phyloP scores from a whole-genome alignment of 257 asterid species.

The Oldenlandia corymbosa region DNA sequence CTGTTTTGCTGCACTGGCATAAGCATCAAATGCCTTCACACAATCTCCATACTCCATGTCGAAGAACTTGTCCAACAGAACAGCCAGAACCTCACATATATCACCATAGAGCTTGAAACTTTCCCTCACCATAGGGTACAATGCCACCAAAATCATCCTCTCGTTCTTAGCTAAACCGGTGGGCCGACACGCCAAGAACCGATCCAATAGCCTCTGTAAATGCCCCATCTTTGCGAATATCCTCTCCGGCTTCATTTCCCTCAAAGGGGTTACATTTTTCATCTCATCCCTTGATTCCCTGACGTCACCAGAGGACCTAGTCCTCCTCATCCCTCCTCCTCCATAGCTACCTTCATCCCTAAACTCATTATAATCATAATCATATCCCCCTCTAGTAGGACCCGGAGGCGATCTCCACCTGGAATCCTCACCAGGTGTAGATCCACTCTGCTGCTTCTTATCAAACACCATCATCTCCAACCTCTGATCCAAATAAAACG shows the following conservation, averaged over 20 bases:
- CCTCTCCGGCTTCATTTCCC: constrained; percentile 63
- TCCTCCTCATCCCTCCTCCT: constrained; percentile 40
- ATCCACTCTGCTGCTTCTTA: constrained; percentile 42
- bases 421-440: constrained; percentile 31
- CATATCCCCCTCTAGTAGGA: constrained; percentile 40
- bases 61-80: constrained; percentile 63
- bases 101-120: constrained; percentile 75
- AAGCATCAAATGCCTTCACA: constrained; percentile 63
- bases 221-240: constrained; percentile 69
- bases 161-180: constrained; percentile 64
- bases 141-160: constrained; percentile 69
- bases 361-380: constrained; percentile 45
- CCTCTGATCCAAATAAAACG: constrained; percentile 65
- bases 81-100: constrained; percentile 68
- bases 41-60: constrained; percentile 80
- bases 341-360: constrained; percentile 41
- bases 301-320: constrained; percentile 66
- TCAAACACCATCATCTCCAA: constrained; percentile 56
- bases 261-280: constrained; percentile 59
- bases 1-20: constrained; percentile 61
- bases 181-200: constrained; percentile 62
- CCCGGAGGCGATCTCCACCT: constrained; percentile 48
- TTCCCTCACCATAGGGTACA: constrained; percentile 55
- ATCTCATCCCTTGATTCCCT: constrained; percentile 39
- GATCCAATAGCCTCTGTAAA: constrained; percentile 69